Evolutionary conservation across 768 basidiomycete genomes (phyloP), one percentile per base, ranked within the genome.

Genomic region (Multifurca ochricompacta): DNA sequence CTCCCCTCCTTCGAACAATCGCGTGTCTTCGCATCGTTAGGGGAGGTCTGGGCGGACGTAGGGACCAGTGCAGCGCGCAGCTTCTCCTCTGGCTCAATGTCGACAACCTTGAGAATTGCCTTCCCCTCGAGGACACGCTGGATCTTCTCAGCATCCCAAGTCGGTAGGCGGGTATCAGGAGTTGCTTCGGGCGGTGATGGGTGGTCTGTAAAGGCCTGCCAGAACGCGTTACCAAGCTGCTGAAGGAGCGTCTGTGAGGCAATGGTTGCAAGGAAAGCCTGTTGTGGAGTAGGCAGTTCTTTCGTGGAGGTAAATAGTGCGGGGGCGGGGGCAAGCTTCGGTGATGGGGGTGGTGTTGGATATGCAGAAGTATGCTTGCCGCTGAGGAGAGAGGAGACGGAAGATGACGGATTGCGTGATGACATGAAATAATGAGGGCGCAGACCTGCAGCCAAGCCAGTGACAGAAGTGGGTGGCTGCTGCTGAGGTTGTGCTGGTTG

Each of bases 201-300:
- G 13, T 63, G 62, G 3, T 82, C 83, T n/a, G 83, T 76, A 69
- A 93, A 93, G n/a, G 91, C 91, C 58, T 91, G 88, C 85, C 88
- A 88, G 72, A 93, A 92, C 42, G 90, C 87, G n/a, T 71, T 66
- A 4, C 85, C 82, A 27, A 93, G 74, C 62, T 81, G 83, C 64
- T 73, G 70, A 46, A 88, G 62, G 23, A 94, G 70, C 0, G 91
- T 90, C 70, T 91, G 84, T 36, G 80, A 80, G 7, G 88, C 90
- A 56, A 90, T 73, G 16, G 79, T 77, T 13, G 88, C 90, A 19
- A 83, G 72, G 62, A 84, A 70, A 11, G 80, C 81, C 18, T 77
- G 68, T 56, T 72, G 67, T 0, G 67, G 56, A 0, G 65, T 66
- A 13, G 67, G 65, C 25, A 48, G 6, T 31, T 57, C 72, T 16